Conservation (phyloP, 306 rosid species). For the Rosa lucieae region DNA sequence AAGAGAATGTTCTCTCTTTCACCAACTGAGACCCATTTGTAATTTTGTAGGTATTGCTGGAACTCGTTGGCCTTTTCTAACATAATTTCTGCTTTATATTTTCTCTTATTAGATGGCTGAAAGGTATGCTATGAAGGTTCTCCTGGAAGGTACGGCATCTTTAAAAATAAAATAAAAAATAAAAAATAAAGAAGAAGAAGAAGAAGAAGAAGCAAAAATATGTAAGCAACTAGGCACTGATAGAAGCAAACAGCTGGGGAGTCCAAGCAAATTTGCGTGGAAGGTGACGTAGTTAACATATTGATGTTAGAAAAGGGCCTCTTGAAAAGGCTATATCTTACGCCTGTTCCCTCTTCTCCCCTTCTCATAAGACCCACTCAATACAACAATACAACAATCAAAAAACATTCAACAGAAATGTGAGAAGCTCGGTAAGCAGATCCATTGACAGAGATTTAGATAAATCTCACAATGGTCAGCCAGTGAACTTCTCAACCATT, state of each 20-base stretch:
- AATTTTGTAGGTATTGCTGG: not conserved
- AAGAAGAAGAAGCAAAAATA: too few relatives aligned
- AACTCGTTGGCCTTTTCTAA: not conserved
- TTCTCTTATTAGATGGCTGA: not conserved
- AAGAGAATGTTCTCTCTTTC: not conserved
- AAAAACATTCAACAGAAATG: constrained; percentile 4
- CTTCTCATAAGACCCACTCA: constrained; percentile 34
- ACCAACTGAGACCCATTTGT: not conserved
- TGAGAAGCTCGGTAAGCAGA: constrained; percentile 93
- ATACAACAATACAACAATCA: not conserved
- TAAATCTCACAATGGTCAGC: constrained; percentile 64
- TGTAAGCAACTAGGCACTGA: constrained; percentile 38
- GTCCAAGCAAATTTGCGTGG: constrained; percentile 50
- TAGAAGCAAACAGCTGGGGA: constrained; percentile 44
- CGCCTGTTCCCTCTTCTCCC: constrained; percentile 58
- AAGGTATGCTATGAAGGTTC: not conserved
- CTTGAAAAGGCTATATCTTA: constrained; percentile 45
- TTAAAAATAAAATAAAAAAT: too few relatives aligned
- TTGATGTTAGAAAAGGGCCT: constrained; percentile 59
- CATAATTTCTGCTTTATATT: not conserved
- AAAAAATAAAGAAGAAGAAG: not conserved
- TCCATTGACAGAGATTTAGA: constrained; percentile 36
- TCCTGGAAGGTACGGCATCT: not conserved
- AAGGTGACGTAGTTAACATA: constrained; percentile 37
- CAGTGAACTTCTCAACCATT: constrained; percentile 52